Evolutionary conservation across 768 basidiomycete genomes (phyloP), one percentile per base, ranked within the genome.

Genomic region (Cubamyces lactineus): DNA sequence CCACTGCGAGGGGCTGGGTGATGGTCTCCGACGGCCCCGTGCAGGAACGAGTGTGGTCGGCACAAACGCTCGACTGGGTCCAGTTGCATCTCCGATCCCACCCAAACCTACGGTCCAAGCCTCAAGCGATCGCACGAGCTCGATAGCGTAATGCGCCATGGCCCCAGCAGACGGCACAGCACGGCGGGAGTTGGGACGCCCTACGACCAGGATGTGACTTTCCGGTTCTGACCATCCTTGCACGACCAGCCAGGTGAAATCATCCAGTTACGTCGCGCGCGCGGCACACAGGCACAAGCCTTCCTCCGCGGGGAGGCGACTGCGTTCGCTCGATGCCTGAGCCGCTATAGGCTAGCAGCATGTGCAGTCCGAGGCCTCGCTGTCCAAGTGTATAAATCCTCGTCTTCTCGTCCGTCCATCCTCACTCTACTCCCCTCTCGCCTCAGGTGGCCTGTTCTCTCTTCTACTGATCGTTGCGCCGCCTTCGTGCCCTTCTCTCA

Each of bases 371-470:
- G 19, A 21, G 42, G 47, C 34, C 26, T 46, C 38, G 17, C 9
- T 9, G 50, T 49, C 53, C 46, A 50, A 23, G 62, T 57, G 63
- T 69, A 66, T 69, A 69, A 63, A 69, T 64, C 55, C 61, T 56
- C 54, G 55, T 52, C 34, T 50, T 26, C 19, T 42, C 51, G 16
- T 50, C 45, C 60, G 39, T 46, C 53, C 53, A 24, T 40, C 45
- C 49, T 53, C 65, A 59, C 4, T 41, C 54, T 52, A 56, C 62
- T 59, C 59, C 61, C 54, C 56, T 40, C 42, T 54, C 61, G 26
- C 45, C 63, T 60, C 51, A 47, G 45, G 51, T 49, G 34, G 47
- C 58, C 49, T 8, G 9, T 49, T 49, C 23, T 15, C 28, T 34
- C 19, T 21, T 40, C 13, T 23, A 53, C 49, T 61, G 26, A 45